Conservation (phyloP, 768 basidiomycete genomes). For the Mycena venus region DNA sequence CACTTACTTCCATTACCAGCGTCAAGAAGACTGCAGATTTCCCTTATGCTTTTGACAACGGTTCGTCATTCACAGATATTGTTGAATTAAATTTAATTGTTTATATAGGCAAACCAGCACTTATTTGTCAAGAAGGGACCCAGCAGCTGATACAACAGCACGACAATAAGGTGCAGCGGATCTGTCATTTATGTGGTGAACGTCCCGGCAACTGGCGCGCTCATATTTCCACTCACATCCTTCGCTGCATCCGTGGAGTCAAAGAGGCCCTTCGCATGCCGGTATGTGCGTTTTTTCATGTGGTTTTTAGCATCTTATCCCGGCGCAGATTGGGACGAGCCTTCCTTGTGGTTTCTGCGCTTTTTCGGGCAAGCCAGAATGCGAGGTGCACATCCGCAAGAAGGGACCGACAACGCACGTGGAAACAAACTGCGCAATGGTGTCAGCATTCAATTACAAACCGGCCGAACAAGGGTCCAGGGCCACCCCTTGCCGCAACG, state of each 20-base stretch:
- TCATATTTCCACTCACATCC: too few relatives aligned
- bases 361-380: neutral
- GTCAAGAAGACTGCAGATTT: neutral
- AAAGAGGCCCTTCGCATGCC: neutral
- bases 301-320: neutral
- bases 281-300: neutral
- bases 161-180: conserved; percentile 1
- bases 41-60: conserved; percentile 21
- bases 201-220: conserved; percentile 8
- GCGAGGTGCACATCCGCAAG: neutral
- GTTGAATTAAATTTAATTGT: neutral
- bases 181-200: conserved; percentile 10
- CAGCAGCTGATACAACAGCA: neutral
- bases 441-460: neutral
- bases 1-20: too few relatives aligned
- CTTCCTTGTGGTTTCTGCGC: conserved; percentile 16
- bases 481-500: too few relatives aligned
- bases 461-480: conserved; percentile 1
- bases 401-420: neutral
- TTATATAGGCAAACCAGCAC: neutral
- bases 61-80: neutral
- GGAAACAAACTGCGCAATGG: neutral
- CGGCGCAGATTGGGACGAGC: neutral
- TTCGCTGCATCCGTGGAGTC: neutral
- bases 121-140: too few relatives aligned